phyloP scores from a whole-genome alignment of 2,329 filamentous ascomycete species.

The Emmonsiellopsis sp. region DNA sequence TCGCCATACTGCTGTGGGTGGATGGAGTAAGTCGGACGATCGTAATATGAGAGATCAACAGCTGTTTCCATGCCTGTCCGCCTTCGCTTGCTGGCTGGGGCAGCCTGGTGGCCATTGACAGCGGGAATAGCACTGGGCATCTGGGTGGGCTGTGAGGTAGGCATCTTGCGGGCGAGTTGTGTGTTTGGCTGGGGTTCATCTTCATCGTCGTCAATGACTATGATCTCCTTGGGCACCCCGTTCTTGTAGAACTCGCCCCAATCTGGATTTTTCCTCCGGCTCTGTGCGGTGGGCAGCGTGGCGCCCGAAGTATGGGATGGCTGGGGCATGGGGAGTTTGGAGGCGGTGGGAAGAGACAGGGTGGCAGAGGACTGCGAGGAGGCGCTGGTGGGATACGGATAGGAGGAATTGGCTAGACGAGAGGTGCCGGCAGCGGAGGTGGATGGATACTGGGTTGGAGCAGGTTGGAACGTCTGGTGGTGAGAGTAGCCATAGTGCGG shows the following conservation, averaged over 20 bases:
- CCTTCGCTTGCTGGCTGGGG: slow-evolving; percentile 59
- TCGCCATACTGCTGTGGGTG: slow-evolving; percentile 62
- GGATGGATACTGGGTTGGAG: slow-evolving; percentile 44
- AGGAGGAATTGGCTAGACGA: slow-evolving; percentile 34
- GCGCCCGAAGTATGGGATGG: slow-evolving; percentile 6
- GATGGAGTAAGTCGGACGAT: slow-evolving; percentile 61
- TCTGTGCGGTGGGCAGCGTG: slow-evolving; percentile 12
- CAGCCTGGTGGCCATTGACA: slow-evolving; percentile 22
- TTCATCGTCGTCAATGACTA: slow-evolving; percentile 58
- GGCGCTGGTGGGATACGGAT: slow-evolving; percentile 32
- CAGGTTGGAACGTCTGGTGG: slow-evolving; percentile 46
- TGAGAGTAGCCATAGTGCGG: slow-evolving; percentile 55
- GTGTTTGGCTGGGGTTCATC: slow-evolving; percentile 34
- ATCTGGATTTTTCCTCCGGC: slow-evolving; percentile 44
- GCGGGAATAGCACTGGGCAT: slow-evolving; percentile 30
- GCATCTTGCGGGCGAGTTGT: slow-evolving; percentile 9
- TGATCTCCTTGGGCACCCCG: slow-evolving; percentile 73
- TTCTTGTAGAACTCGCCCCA: slow-evolving; percentile 78
- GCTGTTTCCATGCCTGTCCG: slow-evolving; percentile 54
- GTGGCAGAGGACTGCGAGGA: slow-evolving; percentile 13
- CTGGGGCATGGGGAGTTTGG: slow-evolving; percentile 2
- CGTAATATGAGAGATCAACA: slow-evolving; percentile 66
- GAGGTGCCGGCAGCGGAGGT: slow-evolving; percentile 26
- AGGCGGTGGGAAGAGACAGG: slow-evolving; percentile 5
- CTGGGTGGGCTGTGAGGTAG: slow-evolving; percentile 4